Evolutionary conservation across 2,329 filamentous ascomycete genomes (phyloP), one percentile per base, ranked within the genome.

Genomic region (Ceratocystis huliohia): DNA sequence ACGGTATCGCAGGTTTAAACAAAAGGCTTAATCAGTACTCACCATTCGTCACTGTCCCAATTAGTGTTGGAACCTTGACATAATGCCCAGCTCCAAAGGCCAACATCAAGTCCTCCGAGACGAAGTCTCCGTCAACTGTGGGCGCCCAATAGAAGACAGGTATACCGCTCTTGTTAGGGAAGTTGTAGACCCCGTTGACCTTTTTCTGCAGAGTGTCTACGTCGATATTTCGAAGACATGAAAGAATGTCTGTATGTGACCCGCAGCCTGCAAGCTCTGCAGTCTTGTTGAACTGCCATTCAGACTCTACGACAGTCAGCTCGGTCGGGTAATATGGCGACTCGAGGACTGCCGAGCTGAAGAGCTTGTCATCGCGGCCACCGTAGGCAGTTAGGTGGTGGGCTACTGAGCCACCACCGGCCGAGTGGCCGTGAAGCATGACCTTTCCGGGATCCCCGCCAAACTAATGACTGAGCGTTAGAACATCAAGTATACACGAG

Each of bases 131-230:
- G 66, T 83, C 81, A 5, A 81, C 72, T 62, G 77, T 79, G 0
- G 81, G 81, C 2, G 78, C 76, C 78, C 78, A 83, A 73, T 81
- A 81, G 70, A 81, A 82, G 0, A 76, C 71, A 0, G 80, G 75
- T 1, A 69, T 66, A 7, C 68, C 70, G 2, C 70, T 68, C 3
- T 75, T 73, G 1, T 76, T 76, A 0, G 76, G 75, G 45, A 80
- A 81, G 1, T 76, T 71, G 1, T 72, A 74, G 7, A 75, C 74
- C 17, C 71, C 66, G 70, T 81, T 81, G 66, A 73, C 74, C 30
- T 61, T 64, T 10, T 69, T 69, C 70, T 81, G 79, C 2, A 82
- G 71, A 0, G 70, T 66, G n/a, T 69, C 65, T 0, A 71, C 74
- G 67, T 73, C 71, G 53, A 73, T 72, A 10, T 69, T 65, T 1